Evolutionary conservation across 345 rosid genomes (phyloP).

Genomic region (Gossypium thurberi): DNA sequence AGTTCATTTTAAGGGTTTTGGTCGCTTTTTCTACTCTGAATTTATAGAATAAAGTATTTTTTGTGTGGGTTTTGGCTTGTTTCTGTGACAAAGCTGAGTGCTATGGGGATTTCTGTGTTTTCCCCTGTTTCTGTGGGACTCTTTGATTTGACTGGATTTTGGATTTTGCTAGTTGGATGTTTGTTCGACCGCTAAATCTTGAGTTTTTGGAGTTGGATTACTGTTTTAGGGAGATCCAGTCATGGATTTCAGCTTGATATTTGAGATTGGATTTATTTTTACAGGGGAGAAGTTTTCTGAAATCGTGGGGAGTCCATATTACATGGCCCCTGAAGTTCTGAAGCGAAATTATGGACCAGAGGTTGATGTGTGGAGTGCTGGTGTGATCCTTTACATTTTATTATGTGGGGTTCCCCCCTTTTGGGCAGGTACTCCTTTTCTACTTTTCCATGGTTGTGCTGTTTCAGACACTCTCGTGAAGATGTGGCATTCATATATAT

Average conservation of each 20-base stretch:
- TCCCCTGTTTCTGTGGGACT: background rate
- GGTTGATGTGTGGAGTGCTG: constrained; percentile 93
- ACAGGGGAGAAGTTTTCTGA: constrained; percentile 1
- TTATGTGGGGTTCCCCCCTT: constrained; percentile 56
- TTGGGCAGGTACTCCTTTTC: constrained; percentile 2
- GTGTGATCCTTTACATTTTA: constrained; percentile 80
- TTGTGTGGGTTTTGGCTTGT: background rate
- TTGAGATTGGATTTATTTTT: background rate
- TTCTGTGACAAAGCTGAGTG: background rate
- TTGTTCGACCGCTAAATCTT: background rate
- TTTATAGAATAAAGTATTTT: background rate
- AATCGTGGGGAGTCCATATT: constrained; percentile 32
- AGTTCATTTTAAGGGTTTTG: background rate
- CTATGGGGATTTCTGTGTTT: background rate
- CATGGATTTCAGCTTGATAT: background rate
- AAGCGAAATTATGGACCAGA: constrained; percentile 86
- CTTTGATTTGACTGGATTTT: background rate
- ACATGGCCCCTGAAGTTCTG: constrained; percentile 95
- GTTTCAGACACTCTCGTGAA: background rate
- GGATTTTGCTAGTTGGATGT: background rate
- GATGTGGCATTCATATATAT: background rate
- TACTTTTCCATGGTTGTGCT: background rate
- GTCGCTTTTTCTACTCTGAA: background rate
- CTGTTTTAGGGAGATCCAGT: constrained; percentile 11
- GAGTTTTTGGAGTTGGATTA: background rate